Evolutionary conservation across 1,139 yeast species (phyloP).

Genomic region (Sugiyamaella grinbergsii): DNA sequence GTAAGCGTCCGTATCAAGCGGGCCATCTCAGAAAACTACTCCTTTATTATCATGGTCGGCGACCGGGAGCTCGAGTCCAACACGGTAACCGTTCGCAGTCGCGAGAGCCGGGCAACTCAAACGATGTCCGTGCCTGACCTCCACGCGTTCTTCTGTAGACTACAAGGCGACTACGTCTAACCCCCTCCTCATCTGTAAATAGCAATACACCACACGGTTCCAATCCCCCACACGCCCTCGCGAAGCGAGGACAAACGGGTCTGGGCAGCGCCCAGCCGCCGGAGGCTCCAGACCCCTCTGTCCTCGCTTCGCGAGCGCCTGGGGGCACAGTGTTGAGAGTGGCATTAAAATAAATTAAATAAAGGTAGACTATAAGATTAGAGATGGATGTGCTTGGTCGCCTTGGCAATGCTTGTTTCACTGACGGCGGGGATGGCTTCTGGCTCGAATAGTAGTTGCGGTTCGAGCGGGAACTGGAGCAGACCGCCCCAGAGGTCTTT

Average conservation of each 20-base stretch:
- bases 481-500: constrained; percentile 53
- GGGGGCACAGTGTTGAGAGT: neutral
- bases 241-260: too few species aligned
- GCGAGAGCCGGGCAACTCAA: constrained; percentile 53
- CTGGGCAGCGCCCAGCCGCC: too few species aligned
- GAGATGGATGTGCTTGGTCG: constrained; percentile 16
- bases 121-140: constrained; percentile 37
- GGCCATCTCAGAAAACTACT: constrained; percentile 73
- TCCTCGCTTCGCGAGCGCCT: neutral
- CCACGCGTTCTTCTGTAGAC: constrained; percentile 31
- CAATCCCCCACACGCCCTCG: too few species aligned
- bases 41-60: constrained; percentile 81
- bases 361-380: neutral
- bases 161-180: constrained; percentile 34
- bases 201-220: too few species aligned
- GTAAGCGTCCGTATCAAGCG: constrained; percentile 80
- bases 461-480: constrained; percentile 38
- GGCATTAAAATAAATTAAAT: constrained; percentile 4
- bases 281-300: neutral
- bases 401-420: constrained; percentile 26
- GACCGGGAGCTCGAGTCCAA: constrained; percentile 72
- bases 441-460: constrained; percentile 30
- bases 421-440: constrained; percentile 29
- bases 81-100: constrained; percentile 66
- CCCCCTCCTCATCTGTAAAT: too few species aligned